A percentile compares a stretch with the other conserved stretches of the same genome.
Evolutionary conservation across 2,329 filamentous ascomycete genomes (phyloP).

Genomic region (Malbranchea cinnamomea): DNA sequence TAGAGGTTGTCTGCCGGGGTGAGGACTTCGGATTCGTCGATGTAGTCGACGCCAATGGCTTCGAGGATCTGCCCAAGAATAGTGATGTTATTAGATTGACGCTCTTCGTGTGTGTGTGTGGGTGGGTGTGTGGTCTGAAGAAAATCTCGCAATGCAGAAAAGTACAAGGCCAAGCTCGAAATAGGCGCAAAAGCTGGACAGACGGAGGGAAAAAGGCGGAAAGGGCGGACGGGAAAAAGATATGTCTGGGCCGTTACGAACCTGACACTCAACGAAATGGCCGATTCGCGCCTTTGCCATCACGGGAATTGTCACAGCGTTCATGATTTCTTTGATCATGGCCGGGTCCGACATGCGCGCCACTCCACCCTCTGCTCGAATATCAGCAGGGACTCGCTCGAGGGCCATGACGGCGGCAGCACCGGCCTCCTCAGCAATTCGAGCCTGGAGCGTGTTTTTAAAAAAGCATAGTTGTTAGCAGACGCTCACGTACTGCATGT

Average conservation of each 20-base stretch:
- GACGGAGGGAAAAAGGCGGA: background rate
- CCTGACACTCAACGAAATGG: conserved; percentile 92
- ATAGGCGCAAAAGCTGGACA: background rate
- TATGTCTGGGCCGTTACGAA: no score
- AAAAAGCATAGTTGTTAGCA: conserved; percentile 1
- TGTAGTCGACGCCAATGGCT: conserved; percentile 89
- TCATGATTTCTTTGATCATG: conserved; percentile 94
- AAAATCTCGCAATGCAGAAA: background rate
- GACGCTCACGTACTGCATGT: no score
- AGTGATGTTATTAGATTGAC: no score
- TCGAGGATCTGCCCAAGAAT: conserved; percentile 58
- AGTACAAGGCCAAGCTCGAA: background rate
- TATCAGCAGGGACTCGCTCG: conserved; percentile 93
- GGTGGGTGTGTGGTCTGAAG: background rate
- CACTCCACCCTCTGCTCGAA: conserved; percentile 80
- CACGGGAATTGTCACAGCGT: conserved; percentile 87
- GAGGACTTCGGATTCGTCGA: conserved; percentile 94
- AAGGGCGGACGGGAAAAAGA: conserved; percentile 3
- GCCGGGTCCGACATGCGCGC: conserved; percentile 91
- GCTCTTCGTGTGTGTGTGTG: background rate
- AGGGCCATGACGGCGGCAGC: conserved; percentile 97
- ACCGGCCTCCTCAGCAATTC: conserved; percentile 93
- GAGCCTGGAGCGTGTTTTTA: conserved; percentile 41
- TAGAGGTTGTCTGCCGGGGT: conserved; percentile 81
- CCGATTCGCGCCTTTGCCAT: conserved; percentile 99